Evolutionary conservation across 495 filamentous ascomycete genomes (phyloP).

Genomic region (Geoglossum glabrum): DNA sequence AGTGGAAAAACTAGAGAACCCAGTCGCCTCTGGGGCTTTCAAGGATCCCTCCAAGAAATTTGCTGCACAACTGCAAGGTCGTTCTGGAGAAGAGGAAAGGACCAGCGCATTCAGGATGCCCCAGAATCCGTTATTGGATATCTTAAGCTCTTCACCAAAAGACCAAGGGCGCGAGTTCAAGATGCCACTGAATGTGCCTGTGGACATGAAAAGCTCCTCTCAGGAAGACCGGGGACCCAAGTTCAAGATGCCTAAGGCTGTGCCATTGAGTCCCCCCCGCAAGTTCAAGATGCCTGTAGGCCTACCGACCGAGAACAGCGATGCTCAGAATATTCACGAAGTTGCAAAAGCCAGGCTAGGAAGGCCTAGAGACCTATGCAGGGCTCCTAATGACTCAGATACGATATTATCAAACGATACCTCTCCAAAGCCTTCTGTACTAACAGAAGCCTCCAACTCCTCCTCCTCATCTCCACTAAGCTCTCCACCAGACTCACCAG

Average conservation of each 20-base stretch:
- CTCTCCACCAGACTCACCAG: conserved; percentile 3
- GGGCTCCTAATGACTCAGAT: background rate
- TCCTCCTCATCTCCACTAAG: conserved; percentile 1
- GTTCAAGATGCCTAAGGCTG: background rate
- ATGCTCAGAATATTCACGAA: background rate
- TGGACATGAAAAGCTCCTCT: background rate
- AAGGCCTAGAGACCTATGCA: background rate
- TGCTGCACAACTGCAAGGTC: background rate
- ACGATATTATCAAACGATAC: background rate
- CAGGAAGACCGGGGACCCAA: background rate
- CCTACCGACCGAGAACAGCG: background rate
- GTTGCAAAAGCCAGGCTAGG: background rate
- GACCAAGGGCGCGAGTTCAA: background rate
- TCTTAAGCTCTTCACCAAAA: background rate
- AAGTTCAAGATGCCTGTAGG: background rate
- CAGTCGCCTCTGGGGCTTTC: background rate
- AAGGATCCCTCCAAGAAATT: background rate
- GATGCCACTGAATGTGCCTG: background rate
- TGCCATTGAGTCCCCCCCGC: background rate
- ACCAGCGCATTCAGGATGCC: background rate
- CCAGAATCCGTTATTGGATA: background rate
- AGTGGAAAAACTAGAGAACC: background rate
- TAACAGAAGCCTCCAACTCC: background rate
- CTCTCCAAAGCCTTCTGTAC: background rate
- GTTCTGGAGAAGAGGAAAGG: background rate